Base-by-base conservation (phyloP, 2,329 filamentous ascomycete genomes). In the Calonectria naviculata region DNA sequence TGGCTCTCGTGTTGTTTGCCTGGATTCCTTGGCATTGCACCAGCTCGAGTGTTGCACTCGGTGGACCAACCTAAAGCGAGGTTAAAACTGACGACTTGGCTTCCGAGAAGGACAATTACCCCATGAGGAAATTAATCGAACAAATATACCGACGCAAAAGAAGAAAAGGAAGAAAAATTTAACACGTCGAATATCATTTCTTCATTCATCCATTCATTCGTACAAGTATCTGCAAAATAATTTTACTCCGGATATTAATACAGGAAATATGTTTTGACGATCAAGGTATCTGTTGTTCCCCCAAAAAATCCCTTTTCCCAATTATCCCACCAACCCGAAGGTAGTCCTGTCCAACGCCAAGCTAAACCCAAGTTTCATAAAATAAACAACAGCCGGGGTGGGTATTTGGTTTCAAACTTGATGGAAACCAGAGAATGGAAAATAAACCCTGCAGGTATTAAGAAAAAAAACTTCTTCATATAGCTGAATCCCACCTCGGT, bases 401-500 rank as follows among this genome's bases (percentile, higher is more conserved):
- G n/a, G n/a, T 7, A 47, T 65, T 9, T 5, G 52, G 49, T 38
- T 62, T 41, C 49, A 71, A 66, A 60, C 60, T 24, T 9, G 15
- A 13, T 4, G 36, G 29, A 38, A 28, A 24, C 31, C 9, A 58
- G 9, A 56, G 26, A 4, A 58, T 21, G 3, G 19, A 31, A 24
- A 24, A 38, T 12, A 58, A 38, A 38, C 34, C 34, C 9, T 36
- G 34, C 34, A 21, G 2, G 21, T 36, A 17, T 26, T 38, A 41
- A n/a, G n/a, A n/a, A n/a, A n/a, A n/a, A n/a, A 38, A 26, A n/a
- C 21, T 28, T 60, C 24, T 29, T 67, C 42, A 67, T 19, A 67
- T n/a, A 8, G 65, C 41, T 21, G 10, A 42, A 71, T 56, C 69
- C 73, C 80, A 85, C 12, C 81, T 80, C 4, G 89, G 89, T 17